Percentiles rank a stretch among this genome's conserved stretches.
Evolutionary conservation across 2,329 filamentous ascomycete species (phyloP).

Genomic region (Myriangium duriaei): DNA sequence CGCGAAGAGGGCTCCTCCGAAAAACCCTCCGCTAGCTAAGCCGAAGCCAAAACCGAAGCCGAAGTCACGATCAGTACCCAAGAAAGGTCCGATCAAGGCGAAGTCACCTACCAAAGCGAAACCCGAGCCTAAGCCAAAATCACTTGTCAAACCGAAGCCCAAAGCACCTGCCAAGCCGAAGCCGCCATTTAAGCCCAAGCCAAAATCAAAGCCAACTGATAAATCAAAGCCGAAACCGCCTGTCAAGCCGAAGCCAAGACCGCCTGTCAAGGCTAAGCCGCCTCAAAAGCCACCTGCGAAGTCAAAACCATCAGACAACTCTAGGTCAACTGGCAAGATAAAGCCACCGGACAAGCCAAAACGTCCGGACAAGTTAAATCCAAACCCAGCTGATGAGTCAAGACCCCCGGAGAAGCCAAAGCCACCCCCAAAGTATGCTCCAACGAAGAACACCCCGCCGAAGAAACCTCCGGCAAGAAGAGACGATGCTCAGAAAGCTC

Average conservation of each 20-base stretch:
- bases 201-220: background rate
- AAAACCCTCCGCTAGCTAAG: background rate
- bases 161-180: background rate
- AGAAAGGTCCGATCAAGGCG: background rate
- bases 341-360: no score
- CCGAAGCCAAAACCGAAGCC: background rate
- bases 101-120: background rate
- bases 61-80: background rate
- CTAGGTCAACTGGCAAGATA: no score
- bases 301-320: no score
- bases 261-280: background rate
- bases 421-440: background rate
- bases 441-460: background rate
- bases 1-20: background rate
- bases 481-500: no score
- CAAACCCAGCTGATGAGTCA: no score
- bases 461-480: constrained; percentile 2
- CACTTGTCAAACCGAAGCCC: background rate
- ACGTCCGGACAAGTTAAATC: no score
- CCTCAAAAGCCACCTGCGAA: background rate
- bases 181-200: background rate
- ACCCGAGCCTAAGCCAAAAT: background rate
- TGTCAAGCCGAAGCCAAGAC: background rate
- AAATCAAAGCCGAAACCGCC: background rate
- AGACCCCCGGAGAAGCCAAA: no score